These are phyloP conservation scores for Mycena rebaudengoi DNA, from an alignment of 768 basidiomycete genomes.

Conservation along the genomic window DNA sequence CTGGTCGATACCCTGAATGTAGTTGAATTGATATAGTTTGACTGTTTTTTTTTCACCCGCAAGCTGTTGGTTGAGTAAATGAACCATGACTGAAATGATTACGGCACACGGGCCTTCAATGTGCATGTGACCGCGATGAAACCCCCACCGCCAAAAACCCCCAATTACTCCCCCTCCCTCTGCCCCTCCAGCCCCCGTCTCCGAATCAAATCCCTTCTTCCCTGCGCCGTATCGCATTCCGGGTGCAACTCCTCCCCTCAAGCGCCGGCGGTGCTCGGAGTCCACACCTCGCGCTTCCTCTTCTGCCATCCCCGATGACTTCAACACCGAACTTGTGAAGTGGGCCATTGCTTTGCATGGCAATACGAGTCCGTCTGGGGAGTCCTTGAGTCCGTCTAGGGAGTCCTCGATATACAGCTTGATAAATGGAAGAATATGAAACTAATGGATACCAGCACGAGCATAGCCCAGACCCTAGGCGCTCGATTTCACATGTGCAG, in stretches of 20 bases:
- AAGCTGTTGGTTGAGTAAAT: too few species aligned
- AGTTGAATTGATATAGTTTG: not conserved
- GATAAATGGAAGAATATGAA: too few species aligned
- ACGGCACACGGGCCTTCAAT: too few species aligned
- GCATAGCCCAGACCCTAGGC: too few species aligned
- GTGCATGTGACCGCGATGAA: constrained; percentile 9
- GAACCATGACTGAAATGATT: too few species aligned
- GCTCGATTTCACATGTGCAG: too few species aligned
- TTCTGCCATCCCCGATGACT: constrained; percentile 51
- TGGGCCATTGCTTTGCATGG: too few species aligned
- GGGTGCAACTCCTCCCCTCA: constrained; percentile 51
- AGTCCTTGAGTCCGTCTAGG: too few species aligned
- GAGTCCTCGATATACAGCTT: too few species aligned
- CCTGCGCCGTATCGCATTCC: constrained; percentile 34
- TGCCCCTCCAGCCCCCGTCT: constrained; percentile 54
- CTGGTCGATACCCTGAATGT: not conserved
- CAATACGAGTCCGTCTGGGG: too few species aligned
- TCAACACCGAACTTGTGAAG: constrained; percentile 62
- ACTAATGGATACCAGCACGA: too few species aligned
- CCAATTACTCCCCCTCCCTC: constrained; percentile 63
- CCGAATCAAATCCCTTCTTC: constrained; percentile 30
- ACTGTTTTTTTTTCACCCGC: not conserved
- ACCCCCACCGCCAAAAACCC: not conserved
- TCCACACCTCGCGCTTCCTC: constrained; percentile 51
- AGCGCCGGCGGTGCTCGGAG: constrained; percentile 58